These are phyloP conservation scores for Mesembryanthemum crystallinum DNA, from an alignment of 148 eudicot genomes.

Conservation along the genomic window DNA sequence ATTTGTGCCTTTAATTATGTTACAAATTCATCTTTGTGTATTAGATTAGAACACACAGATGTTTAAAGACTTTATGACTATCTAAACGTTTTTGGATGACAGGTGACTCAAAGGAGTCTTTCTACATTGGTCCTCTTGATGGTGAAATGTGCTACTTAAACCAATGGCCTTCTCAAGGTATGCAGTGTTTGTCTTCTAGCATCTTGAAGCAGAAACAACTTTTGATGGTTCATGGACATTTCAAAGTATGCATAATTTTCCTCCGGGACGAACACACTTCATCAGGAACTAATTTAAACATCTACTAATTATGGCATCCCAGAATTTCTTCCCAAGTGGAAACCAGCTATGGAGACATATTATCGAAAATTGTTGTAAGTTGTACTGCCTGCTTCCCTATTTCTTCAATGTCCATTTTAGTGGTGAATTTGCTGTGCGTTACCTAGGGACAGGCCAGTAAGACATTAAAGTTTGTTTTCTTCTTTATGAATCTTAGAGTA, in stretches of 20 bases:
- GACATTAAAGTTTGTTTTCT: too few relatives aligned
- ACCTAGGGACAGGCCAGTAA: too few relatives aligned
- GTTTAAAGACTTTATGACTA: too few relatives aligned
- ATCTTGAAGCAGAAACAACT: too few relatives aligned
- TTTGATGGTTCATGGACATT: neutral
- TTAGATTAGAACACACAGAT: too few relatives aligned
- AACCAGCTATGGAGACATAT: conserved; percentile 32
- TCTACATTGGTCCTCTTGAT: conserved; percentile 63
- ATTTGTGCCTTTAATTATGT: too few relatives aligned
- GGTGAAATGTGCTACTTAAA: conserved; percentile 35
- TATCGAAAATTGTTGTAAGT: conserved; percentile 46
- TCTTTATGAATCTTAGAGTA: too few relatives aligned
- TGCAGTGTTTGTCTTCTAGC: too few relatives aligned
- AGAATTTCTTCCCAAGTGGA: conserved; percentile 37
- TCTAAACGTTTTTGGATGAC: neutral
- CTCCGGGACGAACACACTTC: neutral
- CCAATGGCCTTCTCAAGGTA: conserved; percentile 84
- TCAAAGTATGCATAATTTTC: neutral
- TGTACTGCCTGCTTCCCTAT: neutral
- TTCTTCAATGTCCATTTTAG: too few relatives aligned
- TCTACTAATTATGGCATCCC: conserved; percentile 6
- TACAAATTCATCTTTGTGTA: too few relatives aligned
- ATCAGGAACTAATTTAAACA: neutral
- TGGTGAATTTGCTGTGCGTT: too few relatives aligned
- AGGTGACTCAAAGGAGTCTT: conserved; percentile 84